A percentile compares a stretch with the other conserved stretches of the same genome.
Evolutionary conservation across 2,329 filamentous ascomycete species (phyloP).

Genomic region (Arthroderma sp.): DNA sequence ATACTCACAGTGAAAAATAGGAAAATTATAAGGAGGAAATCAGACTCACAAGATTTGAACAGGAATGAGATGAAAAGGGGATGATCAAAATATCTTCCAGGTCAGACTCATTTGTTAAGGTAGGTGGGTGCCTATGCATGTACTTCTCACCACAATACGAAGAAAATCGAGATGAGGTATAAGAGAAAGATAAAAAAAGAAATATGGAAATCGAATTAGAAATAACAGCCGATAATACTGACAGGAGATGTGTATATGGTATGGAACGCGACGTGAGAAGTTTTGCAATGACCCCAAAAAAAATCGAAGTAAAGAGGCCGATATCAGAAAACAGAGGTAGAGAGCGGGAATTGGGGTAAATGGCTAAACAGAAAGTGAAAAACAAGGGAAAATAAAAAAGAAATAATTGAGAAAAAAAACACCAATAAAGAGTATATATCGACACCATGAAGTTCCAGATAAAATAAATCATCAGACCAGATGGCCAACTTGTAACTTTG

Average conservation of each 20-base stretch:
- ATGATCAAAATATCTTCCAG: background rate
- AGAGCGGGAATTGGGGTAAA: slow-evolving; percentile 10
- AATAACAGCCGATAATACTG: slow-evolving; percentile 8
- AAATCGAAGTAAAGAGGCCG: slow-evolving; percentile 7
- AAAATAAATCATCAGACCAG: background rate
- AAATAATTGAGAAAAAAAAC: slow-evolving; percentile 3
- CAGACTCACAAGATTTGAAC: background rate
- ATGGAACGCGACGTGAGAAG: background rate
- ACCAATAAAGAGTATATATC: slow-evolving; percentile 6
- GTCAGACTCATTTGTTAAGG: background rate
- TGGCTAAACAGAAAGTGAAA: background rate
- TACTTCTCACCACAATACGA: slow-evolving; percentile 4
- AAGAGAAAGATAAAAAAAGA: background rate
- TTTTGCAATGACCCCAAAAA: background rate
- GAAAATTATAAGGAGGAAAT: background rate
- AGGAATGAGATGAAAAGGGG: background rate
- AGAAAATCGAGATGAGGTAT: slow-evolving; percentile 7
- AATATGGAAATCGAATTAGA: background rate
- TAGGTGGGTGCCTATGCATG: background rate
- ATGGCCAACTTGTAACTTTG: background rate
- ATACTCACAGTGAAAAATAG: slow-evolving; percentile 1
- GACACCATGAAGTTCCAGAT: background rate
- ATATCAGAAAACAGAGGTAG: slow-evolving; percentile 8
- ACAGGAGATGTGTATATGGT: slow-evolving; percentile 4
- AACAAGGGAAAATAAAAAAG: background rate